Evolutionary conservation across 1,284 basidiomycete species (phyloP).

Genomic region (Xerocomus cyaneibrunnescens): DNA sequence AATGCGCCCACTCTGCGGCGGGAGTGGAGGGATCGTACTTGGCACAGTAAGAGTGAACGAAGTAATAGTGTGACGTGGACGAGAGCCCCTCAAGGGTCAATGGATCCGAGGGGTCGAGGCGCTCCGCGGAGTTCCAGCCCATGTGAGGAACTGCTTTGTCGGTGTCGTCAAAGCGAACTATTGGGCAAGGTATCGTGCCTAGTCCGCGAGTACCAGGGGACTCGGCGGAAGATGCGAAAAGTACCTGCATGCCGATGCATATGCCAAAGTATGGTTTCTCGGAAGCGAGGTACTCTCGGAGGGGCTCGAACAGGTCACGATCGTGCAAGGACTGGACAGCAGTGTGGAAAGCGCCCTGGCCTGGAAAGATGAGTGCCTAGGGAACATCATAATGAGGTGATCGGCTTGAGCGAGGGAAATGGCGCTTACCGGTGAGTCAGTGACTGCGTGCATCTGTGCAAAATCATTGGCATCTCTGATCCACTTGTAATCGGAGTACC

Average conservation of each 20-base stretch:
- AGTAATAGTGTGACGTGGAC: slow-evolving; percentile 76
- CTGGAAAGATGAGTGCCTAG: slow-evolving; percentile 95
- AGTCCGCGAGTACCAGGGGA: slow-evolving; percentile 59
- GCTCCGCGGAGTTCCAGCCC: slow-evolving; percentile 88
- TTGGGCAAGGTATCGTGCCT: slow-evolving; percentile 69
- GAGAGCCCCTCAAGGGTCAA: slow-evolving; percentile 30
- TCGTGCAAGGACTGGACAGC: slow-evolving; percentile 78
- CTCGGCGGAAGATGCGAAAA: slow-evolving; percentile 87
- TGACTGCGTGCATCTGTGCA: slow-evolving; percentile 19
- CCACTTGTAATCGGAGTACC: slow-evolving; percentile 86
- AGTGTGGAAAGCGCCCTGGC: slow-evolving; percentile 93
- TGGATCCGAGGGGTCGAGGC: slow-evolving; percentile 45
- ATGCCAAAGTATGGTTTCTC: slow-evolving; percentile 97
- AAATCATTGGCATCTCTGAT: slow-evolving; percentile 86
- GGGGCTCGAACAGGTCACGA: slow-evolving; percentile 78
- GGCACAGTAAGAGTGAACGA: slow-evolving; percentile 95
- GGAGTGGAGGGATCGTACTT: slow-evolving; percentile 62
- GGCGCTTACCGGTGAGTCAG: slow-evolving; percentile 75
- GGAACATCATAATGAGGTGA: slow-evolving; percentile 18
- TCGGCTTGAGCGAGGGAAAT: slow-evolving; percentile 9
- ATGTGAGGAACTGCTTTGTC: slow-evolving; percentile 97
- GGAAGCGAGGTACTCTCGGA: slow-evolving; percentile 82
- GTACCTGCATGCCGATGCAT: slow-evolving; percentile 97
- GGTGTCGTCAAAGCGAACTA: slow-evolving; percentile 63
- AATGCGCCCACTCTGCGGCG: slow-evolving; percentile 76